A percentile compares a stretch with the other conserved stretches of the same genome.
Evolutionary conservation across 495 filamentous ascomycete species (phyloP).

Genomic region (Apiosordaria backusii): DNA sequence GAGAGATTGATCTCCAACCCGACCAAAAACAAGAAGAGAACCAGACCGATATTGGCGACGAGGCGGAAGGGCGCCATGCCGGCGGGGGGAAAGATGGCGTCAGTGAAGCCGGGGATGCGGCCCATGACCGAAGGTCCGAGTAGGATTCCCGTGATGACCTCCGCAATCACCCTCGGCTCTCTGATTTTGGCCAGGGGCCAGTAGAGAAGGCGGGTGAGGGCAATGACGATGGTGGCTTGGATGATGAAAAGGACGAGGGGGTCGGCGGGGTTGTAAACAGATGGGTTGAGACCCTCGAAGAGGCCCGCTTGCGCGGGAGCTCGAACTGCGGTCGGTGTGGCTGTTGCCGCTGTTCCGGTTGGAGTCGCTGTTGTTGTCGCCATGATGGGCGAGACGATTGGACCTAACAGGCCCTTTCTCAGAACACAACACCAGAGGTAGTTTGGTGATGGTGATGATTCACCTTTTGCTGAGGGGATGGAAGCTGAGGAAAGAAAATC

Average conservation of each 20-base stretch:
- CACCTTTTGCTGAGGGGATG: neutral
- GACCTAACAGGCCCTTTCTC: neutral
- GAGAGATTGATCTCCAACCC: slow-evolving; percentile 84
- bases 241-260: slow-evolving; percentile 90
- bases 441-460: neutral
- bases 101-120: slow-evolving; percentile 72
- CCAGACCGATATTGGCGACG: slow-evolving; percentile 80
- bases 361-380: neutral
- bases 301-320: slow-evolving; percentile 21
- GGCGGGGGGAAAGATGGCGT: slow-evolving; percentile 65
- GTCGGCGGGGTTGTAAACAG: slow-evolving; percentile 68
- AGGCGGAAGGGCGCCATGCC: slow-evolving; percentile 70
- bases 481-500: neutral
- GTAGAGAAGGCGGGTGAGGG: slow-evolving; percentile 71
- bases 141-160: slow-evolving; percentile 86
- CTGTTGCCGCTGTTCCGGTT: slow-evolving; percentile 11
- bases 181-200: slow-evolving; percentile 75
- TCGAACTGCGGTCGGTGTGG: neutral
- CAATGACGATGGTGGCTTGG: slow-evolving; percentile 83
- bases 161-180: slow-evolving; percentile 88
- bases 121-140: slow-evolving; percentile 81
- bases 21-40: slow-evolving; percentile 86
- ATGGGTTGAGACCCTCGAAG: slow-evolving; percentile 60
- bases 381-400: neutral
- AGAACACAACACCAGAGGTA: neutral